Conservation (phyloP, 345 rosid species). For the Pugionium cornutum region DNA sequence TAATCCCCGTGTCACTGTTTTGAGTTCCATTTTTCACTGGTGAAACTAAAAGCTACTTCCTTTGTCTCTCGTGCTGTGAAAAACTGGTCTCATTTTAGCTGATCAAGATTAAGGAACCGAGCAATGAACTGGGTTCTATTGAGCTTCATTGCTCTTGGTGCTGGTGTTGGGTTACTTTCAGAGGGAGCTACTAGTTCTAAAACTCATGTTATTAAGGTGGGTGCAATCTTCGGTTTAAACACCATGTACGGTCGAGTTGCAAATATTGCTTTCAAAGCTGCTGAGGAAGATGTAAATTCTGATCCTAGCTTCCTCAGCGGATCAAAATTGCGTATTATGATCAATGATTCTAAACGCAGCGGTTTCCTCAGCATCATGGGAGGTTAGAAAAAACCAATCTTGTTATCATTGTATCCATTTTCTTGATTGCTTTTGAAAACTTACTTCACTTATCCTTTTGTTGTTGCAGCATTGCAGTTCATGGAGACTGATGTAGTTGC, state of each 20-base stretch:
- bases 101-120: slow-evolving; percentile 6
- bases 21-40: slow-evolving; percentile 24
- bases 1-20: slow-evolving; percentile 12
- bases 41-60: slow-evolving; percentile 31
- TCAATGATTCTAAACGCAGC: slow-evolving; percentile 65
- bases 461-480: slow-evolving; percentile 60
- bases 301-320: slow-evolving; percentile 71
- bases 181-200: slow-evolving; percentile 44
- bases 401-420: slow-evolving; percentile 3
- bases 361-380: slow-evolving; percentile 75
- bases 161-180: slow-evolving; percentile 38
- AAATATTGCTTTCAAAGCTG: slow-evolving; percentile 65
- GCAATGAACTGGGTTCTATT: slow-evolving; percentile 53
- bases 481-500: slow-evolving; percentile 89
- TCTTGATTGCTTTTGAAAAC: slow-evolving; percentile 5
- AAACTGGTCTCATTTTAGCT: slow-evolving; percentile 11
- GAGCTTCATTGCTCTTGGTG: slow-evolving; percentile 42
- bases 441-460: slow-evolving; percentile 11
- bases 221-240: slow-evolving; percentile 59
- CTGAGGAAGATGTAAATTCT: slow-evolving; percentile 67
- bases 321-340: slow-evolving; percentile 48
- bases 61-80: slow-evolving; percentile 22
- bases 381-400: slow-evolving; percentile 41
- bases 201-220: slow-evolving; percentile 55
- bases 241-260: slow-evolving; percentile 58